Conservation (phyloP, 2,329 filamentous ascomycete species). For the Chaetomiaceae sp. region DNA sequence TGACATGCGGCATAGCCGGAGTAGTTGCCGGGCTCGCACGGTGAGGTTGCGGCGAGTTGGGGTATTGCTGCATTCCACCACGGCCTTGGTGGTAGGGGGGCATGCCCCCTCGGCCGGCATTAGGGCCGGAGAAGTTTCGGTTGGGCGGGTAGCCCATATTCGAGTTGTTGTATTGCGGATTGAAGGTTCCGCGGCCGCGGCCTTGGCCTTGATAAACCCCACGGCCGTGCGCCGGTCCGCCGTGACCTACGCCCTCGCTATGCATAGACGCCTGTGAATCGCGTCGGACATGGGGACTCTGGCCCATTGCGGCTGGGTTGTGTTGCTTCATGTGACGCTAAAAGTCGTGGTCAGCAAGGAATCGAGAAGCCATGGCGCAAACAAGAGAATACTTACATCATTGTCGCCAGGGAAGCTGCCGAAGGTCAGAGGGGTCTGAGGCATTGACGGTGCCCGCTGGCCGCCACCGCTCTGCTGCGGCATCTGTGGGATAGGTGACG, state of each 20-base stretch:
- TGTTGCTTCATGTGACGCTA: conserved; percentile 68
- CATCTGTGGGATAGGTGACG: conserved; percentile 86
- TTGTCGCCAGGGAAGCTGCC: conserved; percentile 79
- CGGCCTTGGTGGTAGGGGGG: conserved; percentile 43
- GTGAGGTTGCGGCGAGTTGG: conserved; percentile 62
- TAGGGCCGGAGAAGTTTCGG: conserved; percentile 36
- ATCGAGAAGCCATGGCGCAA: too few relatives aligned
- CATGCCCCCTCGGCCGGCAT: conserved; percentile 49
- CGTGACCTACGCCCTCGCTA: conserved; percentile 64
- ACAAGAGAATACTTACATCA: conserved; percentile 55
- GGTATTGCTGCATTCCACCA: conserved; percentile 38
- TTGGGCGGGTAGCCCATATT: conserved; percentile 43
- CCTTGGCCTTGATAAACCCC: conserved; percentile 49
- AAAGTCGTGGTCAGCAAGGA: conserved; percentile 28
- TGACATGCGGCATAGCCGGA: conserved; percentile 58
- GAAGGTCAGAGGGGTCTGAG: conserved; percentile 71
- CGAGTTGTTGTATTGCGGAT: conserved; percentile 44
- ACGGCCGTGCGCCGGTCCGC: conserved; percentile 55
- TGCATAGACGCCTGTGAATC: conserved; percentile 83
- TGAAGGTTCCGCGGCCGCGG: conserved; percentile 48
- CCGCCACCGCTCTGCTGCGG: conserved; percentile 84
- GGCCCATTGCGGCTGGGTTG: conserved; percentile 57
- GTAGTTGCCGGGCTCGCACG: conserved; percentile 62
- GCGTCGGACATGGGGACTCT: conserved; percentile 64
- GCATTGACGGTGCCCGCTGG: conserved; percentile 73